phyloP scores from a whole-genome alignment of 169 alveolate genomes.

The Plasmodium malariae region DNA sequence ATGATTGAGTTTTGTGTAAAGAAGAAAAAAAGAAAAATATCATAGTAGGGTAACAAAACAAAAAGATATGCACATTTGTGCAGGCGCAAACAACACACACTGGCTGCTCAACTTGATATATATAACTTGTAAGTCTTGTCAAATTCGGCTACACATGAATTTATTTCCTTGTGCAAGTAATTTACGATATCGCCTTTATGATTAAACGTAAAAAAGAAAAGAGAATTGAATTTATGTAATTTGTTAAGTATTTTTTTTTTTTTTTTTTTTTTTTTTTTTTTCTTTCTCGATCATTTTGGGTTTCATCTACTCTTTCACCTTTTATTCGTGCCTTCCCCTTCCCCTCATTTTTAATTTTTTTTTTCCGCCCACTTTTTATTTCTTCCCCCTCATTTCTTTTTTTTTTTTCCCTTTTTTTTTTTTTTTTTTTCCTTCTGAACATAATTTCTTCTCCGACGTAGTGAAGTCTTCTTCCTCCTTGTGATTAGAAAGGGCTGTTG shows the following conservation, averaged over 20 bases:
- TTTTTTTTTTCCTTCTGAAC: background rate
- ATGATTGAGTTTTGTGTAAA: too few species aligned
- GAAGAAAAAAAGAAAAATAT: too few species aligned
- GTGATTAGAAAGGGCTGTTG: constrained; percentile 41
- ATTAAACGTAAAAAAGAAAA: constrained; percentile 39
- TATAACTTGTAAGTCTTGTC: constrained; percentile 41
- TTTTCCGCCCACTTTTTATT: background rate
- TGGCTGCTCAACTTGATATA: constrained; percentile 22
- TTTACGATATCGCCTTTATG: constrained; percentile 60
- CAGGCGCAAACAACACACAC: too few species aligned
- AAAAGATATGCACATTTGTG: too few species aligned
- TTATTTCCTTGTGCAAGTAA: constrained; percentile 39
- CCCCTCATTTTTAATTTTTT: background rate
- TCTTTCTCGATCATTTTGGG: constrained; percentile 2
- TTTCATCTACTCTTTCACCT: background rate
- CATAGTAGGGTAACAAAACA: too few species aligned
- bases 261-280: too few species aligned
- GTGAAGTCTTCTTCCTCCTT: constrained; percentile 14
- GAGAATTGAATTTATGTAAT: constrained; percentile 37
- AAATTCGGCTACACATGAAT: constrained; percentile 21
- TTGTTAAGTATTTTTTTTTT: constrained; percentile 32
- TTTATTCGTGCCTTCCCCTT: background rate
- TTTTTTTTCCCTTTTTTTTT: background rate
- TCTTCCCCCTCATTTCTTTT: background rate
- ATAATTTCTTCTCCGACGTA: background rate